A percentile compares a stretch with the other conserved stretches of the same genome.
Evolutionary conservation across 495 filamentous ascomycete species (phyloP).

Genomic region (Hypoxylon lienhwacheense): DNA sequence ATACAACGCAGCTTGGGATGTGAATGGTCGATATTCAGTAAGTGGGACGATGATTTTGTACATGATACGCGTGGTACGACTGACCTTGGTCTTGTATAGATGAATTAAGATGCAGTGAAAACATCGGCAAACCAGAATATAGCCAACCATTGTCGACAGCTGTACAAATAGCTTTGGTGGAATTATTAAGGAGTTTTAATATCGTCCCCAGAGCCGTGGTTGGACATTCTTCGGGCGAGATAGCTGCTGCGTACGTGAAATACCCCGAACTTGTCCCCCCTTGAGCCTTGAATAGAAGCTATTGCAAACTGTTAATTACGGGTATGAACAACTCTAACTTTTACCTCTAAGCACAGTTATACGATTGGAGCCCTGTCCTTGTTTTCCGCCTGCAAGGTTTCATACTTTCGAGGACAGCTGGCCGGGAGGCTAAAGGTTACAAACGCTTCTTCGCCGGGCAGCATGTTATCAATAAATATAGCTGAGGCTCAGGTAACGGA

Average conservation of each 20-base stretch:
- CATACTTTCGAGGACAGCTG: conserved; percentile 1
- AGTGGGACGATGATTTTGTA: neutral
- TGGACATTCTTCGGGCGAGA: conserved; percentile 51
- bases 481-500: conserved; percentile 18
- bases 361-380: neutral
- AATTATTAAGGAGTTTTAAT: conserved; percentile 52
- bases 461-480: conserved; percentile 49
- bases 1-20: conserved; percentile 32
- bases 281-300: no score
- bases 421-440: neutral
- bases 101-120: conserved; percentile 22
- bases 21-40: conserved; percentile 41
- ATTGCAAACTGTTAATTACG: no score
- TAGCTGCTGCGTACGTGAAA: neutral
- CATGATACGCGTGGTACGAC: no score
- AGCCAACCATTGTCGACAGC: conserved; percentile 51
- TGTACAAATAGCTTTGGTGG: conserved; percentile 54
- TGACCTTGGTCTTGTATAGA: conserved; percentile 10
- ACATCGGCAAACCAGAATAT: conserved; percentile 43
- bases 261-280: neutral
- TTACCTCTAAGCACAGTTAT: neutral
- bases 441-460: conserved; percentile 23
- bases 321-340: no score
- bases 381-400: conserved; percentile 1
- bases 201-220: conserved; percentile 52